Percentiles rank a stretch among this genome's conserved stretches.
These are phyloP conservation scores for Lepidium africanum DNA, from an alignment of 345 rosid genomes.

Conservation along the genomic window DNA sequence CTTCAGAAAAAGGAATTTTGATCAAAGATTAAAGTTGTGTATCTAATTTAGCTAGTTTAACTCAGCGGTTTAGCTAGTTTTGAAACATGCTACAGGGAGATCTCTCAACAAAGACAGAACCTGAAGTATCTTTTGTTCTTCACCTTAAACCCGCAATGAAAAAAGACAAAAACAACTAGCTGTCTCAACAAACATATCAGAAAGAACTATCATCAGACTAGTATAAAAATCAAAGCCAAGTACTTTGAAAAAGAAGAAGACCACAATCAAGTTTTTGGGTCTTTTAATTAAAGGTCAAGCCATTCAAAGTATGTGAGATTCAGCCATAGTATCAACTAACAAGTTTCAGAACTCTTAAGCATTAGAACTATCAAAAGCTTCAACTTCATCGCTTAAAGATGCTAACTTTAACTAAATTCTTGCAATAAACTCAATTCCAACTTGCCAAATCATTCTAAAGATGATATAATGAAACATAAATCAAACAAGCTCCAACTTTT, in stretches of 20 bases:
- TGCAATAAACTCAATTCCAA: not conserved
- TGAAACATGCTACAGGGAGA: too few species aligned
- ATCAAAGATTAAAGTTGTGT: too few species aligned
- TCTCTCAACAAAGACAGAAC: too few species aligned
- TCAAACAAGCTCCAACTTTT: not conserved
- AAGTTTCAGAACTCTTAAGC: not conserved
- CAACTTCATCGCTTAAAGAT: not conserved
- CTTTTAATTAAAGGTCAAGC: not conserved
- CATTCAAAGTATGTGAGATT: not conserved
- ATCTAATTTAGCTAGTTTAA: too few species aligned
- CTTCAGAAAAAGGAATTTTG: too few species aligned
- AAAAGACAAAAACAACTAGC: too few species aligned
- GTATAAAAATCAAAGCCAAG: not conserved
- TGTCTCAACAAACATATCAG: too few species aligned
- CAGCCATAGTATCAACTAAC: not conserved
- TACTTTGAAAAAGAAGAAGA: not conserved
- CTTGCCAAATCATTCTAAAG: slow-evolving; percentile 1
- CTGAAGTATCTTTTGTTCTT: too few species aligned
- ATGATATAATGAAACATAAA: not conserved
- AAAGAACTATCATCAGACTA: too few species aligned
- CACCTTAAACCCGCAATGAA: too few species aligned
- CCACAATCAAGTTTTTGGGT: not conserved
- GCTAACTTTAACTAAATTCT: not conserved
- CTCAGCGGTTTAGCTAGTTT: too few species aligned
- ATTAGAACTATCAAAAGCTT: not conserved